Conservation (phyloP, 305 asterid genomes). For the Solanum hybrid region DNA sequence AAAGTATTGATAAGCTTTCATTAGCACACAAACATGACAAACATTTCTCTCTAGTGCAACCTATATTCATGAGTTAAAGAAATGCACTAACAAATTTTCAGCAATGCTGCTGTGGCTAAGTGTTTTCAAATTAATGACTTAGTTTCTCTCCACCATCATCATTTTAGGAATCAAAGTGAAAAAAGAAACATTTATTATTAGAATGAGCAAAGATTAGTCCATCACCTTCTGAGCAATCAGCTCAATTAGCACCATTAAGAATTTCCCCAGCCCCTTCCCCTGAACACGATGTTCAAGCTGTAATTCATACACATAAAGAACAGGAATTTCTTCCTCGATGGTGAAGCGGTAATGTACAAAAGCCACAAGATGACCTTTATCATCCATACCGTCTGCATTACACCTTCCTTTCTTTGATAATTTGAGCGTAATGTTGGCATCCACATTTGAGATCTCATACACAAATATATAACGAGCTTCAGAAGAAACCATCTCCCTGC, state of each 20-base stretch:
- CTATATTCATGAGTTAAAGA: neutral
- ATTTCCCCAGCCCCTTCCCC: conserved; percentile 85
- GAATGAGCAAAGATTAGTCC: neutral
- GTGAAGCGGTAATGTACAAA: conserved; percentile 75
- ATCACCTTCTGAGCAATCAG: conserved; percentile 70
- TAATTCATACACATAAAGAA: conserved; percentile 79
- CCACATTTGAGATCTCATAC: conserved; percentile 38
- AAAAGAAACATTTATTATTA: neutral
- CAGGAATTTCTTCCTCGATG: conserved; percentile 85
- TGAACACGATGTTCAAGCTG: conserved; percentile 71
- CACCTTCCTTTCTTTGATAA: conserved; percentile 12
- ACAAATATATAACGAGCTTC: conserved; percentile 77
- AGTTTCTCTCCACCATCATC: neutral
- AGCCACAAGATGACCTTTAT: conserved; percentile 47
- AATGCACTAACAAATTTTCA: neutral
- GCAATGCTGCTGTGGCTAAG: neutral
- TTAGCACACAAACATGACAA: conserved; percentile 7
- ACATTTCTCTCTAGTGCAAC: neutral
- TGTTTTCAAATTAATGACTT: neutral
- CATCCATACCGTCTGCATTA: conserved; percentile 21
- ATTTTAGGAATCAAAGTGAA: neutral
- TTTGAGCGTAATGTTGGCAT: conserved; percentile 16
- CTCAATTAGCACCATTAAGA: conserved; percentile 71
- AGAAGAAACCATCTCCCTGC: conserved; percentile 66
- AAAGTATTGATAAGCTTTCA: conserved; percentile 12